Percentiles rank a stretch among this genome's conserved stretches.
These are phyloP conservation scores for Lichtheimia ornata DNA, from an alignment of 371 early-diverging fungal species.

Conservation along the genomic window DNA sequence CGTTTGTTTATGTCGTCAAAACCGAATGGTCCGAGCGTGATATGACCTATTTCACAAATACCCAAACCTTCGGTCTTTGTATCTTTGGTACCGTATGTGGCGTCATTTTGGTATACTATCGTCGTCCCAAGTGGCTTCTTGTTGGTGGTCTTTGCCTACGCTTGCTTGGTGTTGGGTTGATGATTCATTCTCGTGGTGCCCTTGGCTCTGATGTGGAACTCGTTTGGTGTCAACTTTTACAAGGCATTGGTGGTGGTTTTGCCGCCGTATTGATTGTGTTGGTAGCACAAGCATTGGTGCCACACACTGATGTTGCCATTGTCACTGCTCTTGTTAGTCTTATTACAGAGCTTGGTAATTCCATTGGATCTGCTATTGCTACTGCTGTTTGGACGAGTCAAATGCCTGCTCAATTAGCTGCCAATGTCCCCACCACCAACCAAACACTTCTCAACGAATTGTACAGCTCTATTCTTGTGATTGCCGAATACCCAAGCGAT, in stretches of 20 bases:
- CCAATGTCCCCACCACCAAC: slow-evolving; percentile 42
- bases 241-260: slow-evolving; percentile 49
- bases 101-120: slow-evolving; percentile 15
- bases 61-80: slow-evolving; percentile 18
- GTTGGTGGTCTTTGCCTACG: slow-evolving; percentile 32
- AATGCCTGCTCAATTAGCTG: slow-evolving; percentile 35
- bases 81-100: slow-evolving; percentile 17
- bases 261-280: slow-evolving; percentile 27
- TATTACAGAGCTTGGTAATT: slow-evolving; percentile 34
- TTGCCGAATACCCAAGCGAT: slow-evolving; percentile 15
- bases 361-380: slow-evolving; percentile 44
- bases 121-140: slow-evolving; percentile 17
- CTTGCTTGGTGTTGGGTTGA: slow-evolving; percentile 43
- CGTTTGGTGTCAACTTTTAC: slow-evolving; percentile 42
- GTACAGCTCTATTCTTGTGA: slow-evolving; percentile 18
- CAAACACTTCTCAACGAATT: slow-evolving; percentile 21
- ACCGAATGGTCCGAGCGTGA: slow-evolving; percentile 15
- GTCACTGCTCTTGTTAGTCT: slow-evolving; percentile 42
- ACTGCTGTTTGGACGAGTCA: slow-evolving; percentile 52
- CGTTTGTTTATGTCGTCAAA: slow-evolving; percentile 21
- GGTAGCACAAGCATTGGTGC: slow-evolving; percentile 22
- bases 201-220: slow-evolving; percentile 40
- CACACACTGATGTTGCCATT: slow-evolving; percentile 39
- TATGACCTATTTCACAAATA: slow-evolving; percentile 15
- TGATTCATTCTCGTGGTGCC: slow-evolving; percentile 50